phyloP scores from a whole-genome alignment of 2,329 filamentous ascomycete genomes.

The Claviceps africana region DNA sequence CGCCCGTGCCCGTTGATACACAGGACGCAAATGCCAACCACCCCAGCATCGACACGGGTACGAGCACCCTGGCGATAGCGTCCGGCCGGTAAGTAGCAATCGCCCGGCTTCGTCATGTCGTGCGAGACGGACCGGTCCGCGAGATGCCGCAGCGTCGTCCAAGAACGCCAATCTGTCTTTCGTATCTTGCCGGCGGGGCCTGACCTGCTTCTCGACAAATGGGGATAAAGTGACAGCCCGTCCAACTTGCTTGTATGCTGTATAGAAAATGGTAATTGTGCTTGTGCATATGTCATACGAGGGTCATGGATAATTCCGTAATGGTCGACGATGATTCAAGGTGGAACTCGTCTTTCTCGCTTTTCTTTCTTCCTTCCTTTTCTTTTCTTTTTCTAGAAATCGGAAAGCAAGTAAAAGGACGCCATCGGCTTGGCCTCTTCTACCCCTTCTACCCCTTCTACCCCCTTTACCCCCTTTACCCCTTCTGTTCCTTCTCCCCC shows the following conservation, averaged over 20 bases:
- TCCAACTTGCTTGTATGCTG: neutral
- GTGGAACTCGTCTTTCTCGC: neutral
- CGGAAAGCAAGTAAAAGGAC: no score
- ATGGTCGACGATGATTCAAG: neutral
- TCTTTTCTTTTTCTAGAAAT: neutral
- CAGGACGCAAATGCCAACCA: constrained; percentile 19
- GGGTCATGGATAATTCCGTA: neutral
- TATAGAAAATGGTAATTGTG: neutral
- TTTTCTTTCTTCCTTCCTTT: neutral
- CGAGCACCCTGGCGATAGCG: constrained; percentile 7
- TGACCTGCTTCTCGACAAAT: neutral
- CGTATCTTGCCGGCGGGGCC: no score
- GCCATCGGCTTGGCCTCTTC: no score
- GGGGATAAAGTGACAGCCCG: neutral
- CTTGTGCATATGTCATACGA: neutral
- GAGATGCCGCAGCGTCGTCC: no score
- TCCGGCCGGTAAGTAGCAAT: constrained; percentile 1
- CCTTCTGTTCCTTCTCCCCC: no score
- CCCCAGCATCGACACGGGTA: constrained; percentile 13
- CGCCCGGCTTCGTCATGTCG: neutral
- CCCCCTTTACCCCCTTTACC: no score
- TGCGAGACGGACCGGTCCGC: neutral
- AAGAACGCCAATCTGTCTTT: no score
- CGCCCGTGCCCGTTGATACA: constrained; percentile 17
- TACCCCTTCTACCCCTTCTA: no score